Evolutionary conservation across 495 filamentous ascomycete genomes (phyloP).

Genomic region (Hypoxylon fuscum): DNA sequence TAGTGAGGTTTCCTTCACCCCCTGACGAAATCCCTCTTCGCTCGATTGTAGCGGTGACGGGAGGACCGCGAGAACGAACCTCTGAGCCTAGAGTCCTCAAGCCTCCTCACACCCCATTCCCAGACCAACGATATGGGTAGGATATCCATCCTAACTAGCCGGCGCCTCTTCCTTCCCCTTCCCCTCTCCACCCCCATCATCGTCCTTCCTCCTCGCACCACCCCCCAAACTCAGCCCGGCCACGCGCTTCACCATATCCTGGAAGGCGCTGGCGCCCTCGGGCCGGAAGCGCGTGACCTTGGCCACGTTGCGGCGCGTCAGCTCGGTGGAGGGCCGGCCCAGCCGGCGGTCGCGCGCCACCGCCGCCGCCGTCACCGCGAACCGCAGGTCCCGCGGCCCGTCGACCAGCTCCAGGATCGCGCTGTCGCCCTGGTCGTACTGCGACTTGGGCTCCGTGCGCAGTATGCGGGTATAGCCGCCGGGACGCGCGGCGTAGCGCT

Average conservation of each 20-base stretch:
- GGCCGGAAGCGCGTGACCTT: conserved; percentile 86
- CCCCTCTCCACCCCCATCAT: conserved; percentile 34
- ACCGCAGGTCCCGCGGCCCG: conserved; percentile 93
- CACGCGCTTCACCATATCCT: conserved; percentile 74
- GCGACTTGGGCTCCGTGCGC: conserved; percentile 81
- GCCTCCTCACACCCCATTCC: not conserved
- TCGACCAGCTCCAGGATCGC: conserved; percentile 98
- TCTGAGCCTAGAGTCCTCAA: too few relatives aligned
- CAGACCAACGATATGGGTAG: not conserved
- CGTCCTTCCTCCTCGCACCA: conserved; percentile 4
- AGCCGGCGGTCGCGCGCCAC: conserved; percentile 69
- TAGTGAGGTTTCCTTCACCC: too few relatives aligned
- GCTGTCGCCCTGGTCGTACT: conserved; percentile 79
- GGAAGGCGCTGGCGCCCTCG: conserved; percentile 71
- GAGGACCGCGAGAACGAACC: too few relatives aligned
- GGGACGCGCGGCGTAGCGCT: conserved; percentile 80
- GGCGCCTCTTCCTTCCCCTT: conserved; percentile 33
- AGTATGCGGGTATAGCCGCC: conserved; percentile 96
- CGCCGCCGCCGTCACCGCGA: conserved; percentile 86
- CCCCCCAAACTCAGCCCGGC: conserved; percentile 45
- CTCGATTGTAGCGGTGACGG: too few relatives aligned
- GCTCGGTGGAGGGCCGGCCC: conserved; percentile 64
- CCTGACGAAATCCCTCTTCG: too few relatives aligned
- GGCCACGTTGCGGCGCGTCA: conserved; percentile 78
- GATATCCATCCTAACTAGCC: not conserved